A percentile compares a stretch with the other conserved stretches of the same genome.
phyloP scores from a whole-genome alignment of 2,329 filamentous ascomycete genomes.

The Epichloe elymi region DNA sequence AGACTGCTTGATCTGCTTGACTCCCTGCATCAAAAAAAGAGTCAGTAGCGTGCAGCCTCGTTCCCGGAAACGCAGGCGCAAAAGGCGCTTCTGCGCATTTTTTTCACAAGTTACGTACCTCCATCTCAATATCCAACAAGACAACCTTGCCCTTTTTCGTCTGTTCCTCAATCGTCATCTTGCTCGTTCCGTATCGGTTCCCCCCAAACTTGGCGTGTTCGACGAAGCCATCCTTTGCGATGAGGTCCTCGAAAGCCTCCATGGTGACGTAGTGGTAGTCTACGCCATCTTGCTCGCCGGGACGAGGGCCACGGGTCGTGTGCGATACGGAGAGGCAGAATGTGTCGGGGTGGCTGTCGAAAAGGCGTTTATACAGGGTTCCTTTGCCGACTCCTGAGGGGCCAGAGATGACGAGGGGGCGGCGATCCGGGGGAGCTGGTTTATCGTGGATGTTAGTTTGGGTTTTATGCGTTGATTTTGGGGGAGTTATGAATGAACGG shows the following conservation, averaged over 20 bases:
- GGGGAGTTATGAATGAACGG: slow-evolving; percentile 5
- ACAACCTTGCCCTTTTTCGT: slow-evolving; percentile 59
- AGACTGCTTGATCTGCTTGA: slow-evolving; percentile 80
- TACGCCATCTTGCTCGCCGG: slow-evolving; percentile 60
- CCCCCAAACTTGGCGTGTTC: slow-evolving; percentile 73
- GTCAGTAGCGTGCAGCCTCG: neutral
- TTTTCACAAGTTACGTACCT: slow-evolving; percentile 36
- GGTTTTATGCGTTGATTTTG: neutral
- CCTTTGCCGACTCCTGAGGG: slow-evolving; percentile 70
- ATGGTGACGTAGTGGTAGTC: slow-evolving; percentile 70
- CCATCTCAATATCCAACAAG: slow-evolving; percentile 93
- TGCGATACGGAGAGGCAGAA: slow-evolving; percentile 51
- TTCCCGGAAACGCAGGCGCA: neutral
- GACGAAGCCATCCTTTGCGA: slow-evolving; percentile 61
- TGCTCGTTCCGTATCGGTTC: slow-evolving; percentile 81
- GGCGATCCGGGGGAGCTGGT: slow-evolving; percentile 31
- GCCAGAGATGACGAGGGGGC: slow-evolving; percentile 63
- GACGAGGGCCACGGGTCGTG: slow-evolving; percentile 67
- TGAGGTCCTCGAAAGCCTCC: slow-evolving; percentile 54
- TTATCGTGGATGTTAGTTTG: neutral
- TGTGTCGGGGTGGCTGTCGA: slow-evolving; percentile 38
- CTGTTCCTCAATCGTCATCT: slow-evolving; percentile 65
- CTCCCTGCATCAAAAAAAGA: slow-evolving; percentile 34
- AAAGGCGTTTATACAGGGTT: slow-evolving; percentile 62
- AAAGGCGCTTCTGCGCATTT: neutral